Base-by-base conservation (phyloP, 208 protist genomes). In the Crithidia acanthocephali region DNA sequence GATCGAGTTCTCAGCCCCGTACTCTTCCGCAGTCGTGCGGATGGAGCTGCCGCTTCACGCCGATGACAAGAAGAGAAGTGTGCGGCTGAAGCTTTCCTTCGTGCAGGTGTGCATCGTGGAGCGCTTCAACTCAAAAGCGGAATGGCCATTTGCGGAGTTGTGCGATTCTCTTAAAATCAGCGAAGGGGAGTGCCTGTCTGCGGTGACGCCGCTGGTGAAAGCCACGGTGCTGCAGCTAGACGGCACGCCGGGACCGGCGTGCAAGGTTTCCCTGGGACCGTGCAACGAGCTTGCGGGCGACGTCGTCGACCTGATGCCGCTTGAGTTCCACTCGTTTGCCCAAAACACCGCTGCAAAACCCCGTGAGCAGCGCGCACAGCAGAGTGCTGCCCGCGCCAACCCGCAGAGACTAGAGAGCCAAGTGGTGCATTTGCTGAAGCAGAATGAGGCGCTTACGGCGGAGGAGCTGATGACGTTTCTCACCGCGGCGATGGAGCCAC, bases 91-190 rank as follows among this genome's bases (percentile, higher is more conserved):
- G 59, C 62, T 88, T 0, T 83, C 75, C 1, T 73, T 85, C 27
- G 18, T 76, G 42, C 83, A 88, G 63, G 68, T 81, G 48, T 66
- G 71, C 51, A 68, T 85, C n/a, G 23, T 78, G 20, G 64, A 86
- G n/a, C 64, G 40, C 27, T 87, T 94, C 65, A 85, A 92, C 67
- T 8, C 25, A 33, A 72, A 69, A 37, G 27, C 58, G 32, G 32
- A 84, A 68, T 86, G 82, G 70, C 47, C 50, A 9, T 15, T 86
- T 40, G 30, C 23, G 32, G 80, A 71, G 15, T 48, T 92, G 6
- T 72, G 79, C 57, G 48, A 86, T 16, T 25, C 27, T 42, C 72
- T 80, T n/a, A 66, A 69, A 16, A 48, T 74, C 25, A 30, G 65
- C 7, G 59, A 66, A 13, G 57, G 18, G 0, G 75, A 79, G 4